phyloP scores from a whole-genome alignment of 306 rosid genomes.

The Fragaria iinumae region DNA sequence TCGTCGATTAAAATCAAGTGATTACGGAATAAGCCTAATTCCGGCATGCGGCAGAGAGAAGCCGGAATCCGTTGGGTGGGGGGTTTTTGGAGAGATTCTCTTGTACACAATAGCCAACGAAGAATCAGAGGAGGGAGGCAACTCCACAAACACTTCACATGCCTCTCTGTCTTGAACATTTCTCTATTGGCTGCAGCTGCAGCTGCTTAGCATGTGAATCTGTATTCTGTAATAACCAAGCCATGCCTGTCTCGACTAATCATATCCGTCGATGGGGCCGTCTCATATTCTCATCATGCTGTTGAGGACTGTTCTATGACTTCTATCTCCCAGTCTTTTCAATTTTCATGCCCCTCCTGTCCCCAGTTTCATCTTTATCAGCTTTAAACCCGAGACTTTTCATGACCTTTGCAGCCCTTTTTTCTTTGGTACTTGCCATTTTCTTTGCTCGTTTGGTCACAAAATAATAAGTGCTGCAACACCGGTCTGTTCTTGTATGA shows the following conservation, averaged over 20 bases:
- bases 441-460: background rate
- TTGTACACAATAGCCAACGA: background rate
- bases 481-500: background rate
- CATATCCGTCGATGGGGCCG: background rate
- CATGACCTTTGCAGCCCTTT: background rate
- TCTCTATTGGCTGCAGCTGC: too few species aligned
- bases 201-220: background rate
- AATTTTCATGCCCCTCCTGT: background rate
- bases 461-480: background rate
- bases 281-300: background rate
- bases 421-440: background rate
- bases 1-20: too few species aligned
- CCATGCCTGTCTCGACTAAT: background rate
- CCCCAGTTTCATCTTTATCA: background rate
- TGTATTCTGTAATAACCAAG: background rate
- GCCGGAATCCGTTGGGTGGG: background rate
- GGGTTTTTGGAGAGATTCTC: background rate
- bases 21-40: too few species aligned
- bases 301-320: background rate
- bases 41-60: background rate
- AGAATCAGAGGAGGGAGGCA: background rate
- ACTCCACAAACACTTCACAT: background rate
- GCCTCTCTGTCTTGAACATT: conserved; percentile 6
- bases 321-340: background rate
- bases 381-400: background rate